A percentile compares a stretch with the other conserved stretches of the same genome.
These are phyloP conservation scores for Microcos paniculata DNA, from an alignment of 345 rosid genomes.

Conservation along the genomic window DNA sequence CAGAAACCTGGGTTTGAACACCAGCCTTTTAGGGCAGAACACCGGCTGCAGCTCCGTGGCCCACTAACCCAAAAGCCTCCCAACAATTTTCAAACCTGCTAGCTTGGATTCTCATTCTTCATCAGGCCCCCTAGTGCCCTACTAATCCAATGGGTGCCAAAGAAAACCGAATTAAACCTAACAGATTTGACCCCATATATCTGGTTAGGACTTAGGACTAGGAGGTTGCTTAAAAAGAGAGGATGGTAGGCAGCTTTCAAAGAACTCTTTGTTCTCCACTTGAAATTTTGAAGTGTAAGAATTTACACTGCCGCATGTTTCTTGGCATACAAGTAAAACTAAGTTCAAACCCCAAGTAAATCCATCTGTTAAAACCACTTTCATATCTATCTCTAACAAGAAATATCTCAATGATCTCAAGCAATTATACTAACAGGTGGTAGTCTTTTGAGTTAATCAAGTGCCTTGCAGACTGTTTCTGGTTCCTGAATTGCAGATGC, in stretches of 20 bases:
- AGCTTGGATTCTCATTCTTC: background rate
- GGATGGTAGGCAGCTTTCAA: background rate
- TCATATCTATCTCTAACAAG: background rate
- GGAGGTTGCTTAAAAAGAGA: background rate
- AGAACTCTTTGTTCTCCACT: background rate
- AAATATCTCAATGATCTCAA: background rate
- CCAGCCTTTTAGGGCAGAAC: background rate
- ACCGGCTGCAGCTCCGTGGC: background rate
- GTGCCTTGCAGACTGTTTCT: no score
- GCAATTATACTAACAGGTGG: background rate
- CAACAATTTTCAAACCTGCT: background rate
- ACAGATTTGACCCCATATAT: background rate
- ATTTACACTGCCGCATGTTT: background rate
- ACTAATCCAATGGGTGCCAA: background rate
- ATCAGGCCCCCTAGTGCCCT: background rate
- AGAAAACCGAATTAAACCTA: background rate
- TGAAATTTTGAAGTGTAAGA: background rate
- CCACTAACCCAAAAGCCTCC: background rate
- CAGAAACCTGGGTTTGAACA: background rate
- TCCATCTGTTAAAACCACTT: background rate
- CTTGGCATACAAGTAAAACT: background rate
- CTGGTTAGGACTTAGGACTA: background rate
- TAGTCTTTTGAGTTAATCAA: no score
- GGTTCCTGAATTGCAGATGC: no score
- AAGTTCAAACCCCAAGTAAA: background rate